These are phyloP conservation scores for Phytopythium cucurbitacearum DNA, from an alignment of 352 stramenopile genomes.

Conservation along the genomic window DNA sequence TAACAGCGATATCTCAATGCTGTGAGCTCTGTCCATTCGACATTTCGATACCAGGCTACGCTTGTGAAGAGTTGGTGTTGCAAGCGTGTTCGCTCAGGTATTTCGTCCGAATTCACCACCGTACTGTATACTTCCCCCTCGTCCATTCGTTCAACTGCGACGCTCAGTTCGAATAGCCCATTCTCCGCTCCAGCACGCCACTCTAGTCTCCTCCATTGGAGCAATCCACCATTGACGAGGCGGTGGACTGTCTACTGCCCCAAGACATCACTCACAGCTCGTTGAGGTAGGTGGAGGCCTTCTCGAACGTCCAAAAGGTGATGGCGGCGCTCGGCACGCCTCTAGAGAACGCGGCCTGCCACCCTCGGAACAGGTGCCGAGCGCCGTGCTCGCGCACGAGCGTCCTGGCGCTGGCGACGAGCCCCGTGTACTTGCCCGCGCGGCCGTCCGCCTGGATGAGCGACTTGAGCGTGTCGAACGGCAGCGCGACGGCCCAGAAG, in stretches of 20 bases:
- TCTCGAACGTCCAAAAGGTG: conserved; percentile 78
- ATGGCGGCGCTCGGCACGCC: conserved; percentile 73
- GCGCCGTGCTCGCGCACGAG: conserved; percentile 54
- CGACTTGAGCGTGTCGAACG: conserved; percentile 85
- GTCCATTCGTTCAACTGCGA: background rate
- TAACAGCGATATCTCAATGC: no score
- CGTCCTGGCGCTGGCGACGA: conserved; percentile 27
- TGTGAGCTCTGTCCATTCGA: no score
- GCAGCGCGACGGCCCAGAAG: conserved; percentile 81
- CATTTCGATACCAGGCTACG: no score
- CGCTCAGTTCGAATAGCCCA: background rate
- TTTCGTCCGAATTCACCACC: no score
- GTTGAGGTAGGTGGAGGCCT: conserved; percentile 50
- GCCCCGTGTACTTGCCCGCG: conserved; percentile 34
- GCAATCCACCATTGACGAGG: background rate
- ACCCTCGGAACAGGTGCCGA: conserved; percentile 70
- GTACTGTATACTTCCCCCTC: no score
- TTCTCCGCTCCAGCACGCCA: background rate
- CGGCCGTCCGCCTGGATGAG: conserved; percentile 69
- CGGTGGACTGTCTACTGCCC: background rate
- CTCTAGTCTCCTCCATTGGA: conserved; percentile 1
- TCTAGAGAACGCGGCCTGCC: conserved; percentile 76
- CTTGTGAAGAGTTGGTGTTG: no score
- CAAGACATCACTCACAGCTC: conserved; percentile 11
- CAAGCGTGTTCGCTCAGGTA: no score